phyloP scores from a whole-genome alignment of 441 rosid genomes.

The Gossypium lobatum region DNA sequence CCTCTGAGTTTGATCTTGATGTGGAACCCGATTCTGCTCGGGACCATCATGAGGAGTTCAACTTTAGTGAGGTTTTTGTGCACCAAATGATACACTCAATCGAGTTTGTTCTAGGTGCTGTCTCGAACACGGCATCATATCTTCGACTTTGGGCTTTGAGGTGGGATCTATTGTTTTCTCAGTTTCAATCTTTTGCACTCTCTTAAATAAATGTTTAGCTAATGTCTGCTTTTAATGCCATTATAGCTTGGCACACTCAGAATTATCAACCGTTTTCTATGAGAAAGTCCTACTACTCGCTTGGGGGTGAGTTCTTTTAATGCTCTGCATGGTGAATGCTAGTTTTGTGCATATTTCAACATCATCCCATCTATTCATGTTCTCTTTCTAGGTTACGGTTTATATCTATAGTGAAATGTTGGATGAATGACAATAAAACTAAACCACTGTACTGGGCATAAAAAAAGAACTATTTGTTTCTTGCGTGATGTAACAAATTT shows the following conservation, averaged over 20 bases:
- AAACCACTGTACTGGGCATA: background rate
- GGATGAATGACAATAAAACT: background rate
- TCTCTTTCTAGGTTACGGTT: background rate
- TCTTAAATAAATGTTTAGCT: slow-evolving; percentile 12
- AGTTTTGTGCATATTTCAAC: background rate
- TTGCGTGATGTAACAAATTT: background rate
- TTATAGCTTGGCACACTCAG: slow-evolving; percentile 95
- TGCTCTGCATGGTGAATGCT: background rate
- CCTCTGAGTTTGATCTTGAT: slow-evolving; percentile 76
- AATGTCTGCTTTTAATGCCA: slow-evolving; percentile 16
- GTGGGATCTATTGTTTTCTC: slow-evolving; percentile 25
- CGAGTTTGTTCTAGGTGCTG: slow-evolving; percentile 93
- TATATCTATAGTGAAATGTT: background rate
- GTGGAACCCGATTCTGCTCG: slow-evolving; percentile 83
- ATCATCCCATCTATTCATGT: background rate
- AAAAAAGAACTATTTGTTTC: background rate
- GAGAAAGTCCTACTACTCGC: slow-evolving; percentile 95
- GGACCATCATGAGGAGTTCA: slow-evolving; percentile 77
- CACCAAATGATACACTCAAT: slow-evolving; percentile 99
- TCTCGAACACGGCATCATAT: slow-evolving; percentile 95
- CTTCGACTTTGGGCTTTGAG: slow-evolving; percentile 99
- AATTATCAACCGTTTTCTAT: slow-evolving; percentile 88
- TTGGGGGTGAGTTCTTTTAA: slow-evolving; percentile 71
- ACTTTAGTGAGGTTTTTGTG: slow-evolving; percentile 95
- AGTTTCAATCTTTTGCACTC: background rate